A percentile compares a stretch with the other conserved stretches of the same genome.
Evolutionary conservation across 1,284 basidiomycete genomes (phyloP).

Genomic region (Cutaneotrichosporon sp.): DNA sequence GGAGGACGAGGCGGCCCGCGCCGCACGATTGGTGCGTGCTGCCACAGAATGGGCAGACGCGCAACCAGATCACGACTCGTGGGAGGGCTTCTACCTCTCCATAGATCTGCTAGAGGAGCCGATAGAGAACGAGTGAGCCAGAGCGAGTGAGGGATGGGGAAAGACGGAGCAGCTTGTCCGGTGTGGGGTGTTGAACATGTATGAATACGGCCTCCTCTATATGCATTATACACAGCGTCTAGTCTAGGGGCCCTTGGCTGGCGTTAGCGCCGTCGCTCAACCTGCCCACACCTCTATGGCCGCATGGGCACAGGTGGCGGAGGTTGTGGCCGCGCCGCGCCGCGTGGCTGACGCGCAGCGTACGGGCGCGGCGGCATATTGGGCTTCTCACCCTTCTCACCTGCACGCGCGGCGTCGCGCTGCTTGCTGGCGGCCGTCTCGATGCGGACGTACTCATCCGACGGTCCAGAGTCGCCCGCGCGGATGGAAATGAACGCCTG

Average conservation of each 20-base stretch:
- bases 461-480: conserved; percentile 55
- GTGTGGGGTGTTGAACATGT: neutral
- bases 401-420: conserved; percentile 41
- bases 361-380: conserved; percentile 5
- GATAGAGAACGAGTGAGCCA: conserved; percentile 18
- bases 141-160: neutral
- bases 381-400: conserved; percentile 8
- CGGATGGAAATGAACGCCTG: conserved; percentile 57
- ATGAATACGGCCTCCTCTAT: conserved; percentile 1
- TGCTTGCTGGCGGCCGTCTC: conserved; percentile 61
- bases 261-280: neutral
- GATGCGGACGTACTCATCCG: conserved; percentile 73
- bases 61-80: conserved; percentile 40
- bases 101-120: conserved; percentile 37
- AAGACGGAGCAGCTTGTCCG: no score
- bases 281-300: neutral
- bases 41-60: conserved; percentile 41
- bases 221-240: conserved; percentile 19
- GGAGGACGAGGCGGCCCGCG: conserved; percentile 57
- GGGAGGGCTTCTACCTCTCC: conserved; percentile 46
- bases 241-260: conserved; percentile 1
- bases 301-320: neutral
- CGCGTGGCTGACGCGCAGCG: conserved; percentile 5
- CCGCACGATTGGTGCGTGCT: conserved; percentile 35
- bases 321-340: neutral